These are phyloP conservation scores for Leersia perrieri DNA, from an alignment of 176 grass and related monocot species.

Conservation along the genomic window DNA sequence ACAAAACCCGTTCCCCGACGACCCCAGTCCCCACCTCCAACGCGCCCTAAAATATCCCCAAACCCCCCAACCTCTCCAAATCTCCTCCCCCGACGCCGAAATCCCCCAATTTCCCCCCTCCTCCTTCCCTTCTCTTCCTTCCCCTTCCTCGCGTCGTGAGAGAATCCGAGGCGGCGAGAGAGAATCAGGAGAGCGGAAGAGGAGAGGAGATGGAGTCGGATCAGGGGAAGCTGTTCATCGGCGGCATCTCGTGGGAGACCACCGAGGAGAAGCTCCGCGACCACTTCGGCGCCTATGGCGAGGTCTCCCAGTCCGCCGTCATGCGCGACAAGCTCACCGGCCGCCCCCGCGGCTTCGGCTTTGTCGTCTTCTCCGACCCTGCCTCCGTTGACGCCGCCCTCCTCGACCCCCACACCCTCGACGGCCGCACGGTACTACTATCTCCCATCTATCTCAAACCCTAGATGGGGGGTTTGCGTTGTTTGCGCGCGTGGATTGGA, in stretches of 20 bases:
- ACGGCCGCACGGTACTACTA: constrained; percentile 68
- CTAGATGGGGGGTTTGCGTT: not conserved
- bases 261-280: constrained; percentile 93
- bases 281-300: constrained; percentile 81
- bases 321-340: constrained; percentile 95
- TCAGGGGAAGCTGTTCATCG: constrained; percentile 97
- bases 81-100: constrained; percentile 21
- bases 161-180: constrained; percentile 8
- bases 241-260: constrained; percentile 99
- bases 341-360: constrained; percentile 91
- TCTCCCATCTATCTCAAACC: constrained; percentile 24
- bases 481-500: not conserved
- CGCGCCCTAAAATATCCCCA: constrained; percentile 37
- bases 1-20: constrained; percentile 16
- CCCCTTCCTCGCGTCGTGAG: not conserved
- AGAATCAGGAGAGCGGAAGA: not conserved
- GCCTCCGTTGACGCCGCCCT: constrained; percentile 78
- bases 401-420: constrained; percentile 80
- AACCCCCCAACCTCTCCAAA: not conserved
- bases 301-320: constrained; percentile 76
- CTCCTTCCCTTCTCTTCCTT: not conserved
- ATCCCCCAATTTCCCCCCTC: constrained; percentile 38
- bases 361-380: constrained; percentile 90
- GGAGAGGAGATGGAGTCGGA: constrained; percentile 87
- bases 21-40: constrained; percentile 6